Conservation (phyloP, 2,329 filamentous ascomycete genomes). For the Ambrosiella xylebori region DNA sequence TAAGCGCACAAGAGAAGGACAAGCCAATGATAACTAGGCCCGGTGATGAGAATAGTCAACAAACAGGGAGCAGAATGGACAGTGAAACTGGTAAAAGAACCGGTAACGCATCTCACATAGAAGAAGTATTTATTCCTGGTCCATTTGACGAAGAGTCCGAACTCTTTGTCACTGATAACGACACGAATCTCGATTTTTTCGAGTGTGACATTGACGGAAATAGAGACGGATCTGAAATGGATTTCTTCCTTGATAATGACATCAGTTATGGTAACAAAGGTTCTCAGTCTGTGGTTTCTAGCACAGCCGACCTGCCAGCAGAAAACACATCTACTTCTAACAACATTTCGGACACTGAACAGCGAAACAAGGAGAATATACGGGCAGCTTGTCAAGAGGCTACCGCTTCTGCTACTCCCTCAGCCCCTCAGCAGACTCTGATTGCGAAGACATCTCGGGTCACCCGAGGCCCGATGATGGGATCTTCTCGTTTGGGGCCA, state of each 20-base stretch:
- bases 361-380: neutral
- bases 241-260: neutral
- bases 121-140: neutral
- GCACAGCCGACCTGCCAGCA: too few species aligned
- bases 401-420: neutral
- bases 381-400: neutral
- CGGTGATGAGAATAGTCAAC: too few species aligned
- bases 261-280: neutral
- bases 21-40: too few species aligned
- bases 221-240: neutral
- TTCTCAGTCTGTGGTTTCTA: too few species aligned
- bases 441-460: neutral
- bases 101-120: too few species aligned
- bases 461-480: neutral
- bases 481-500: neutral
- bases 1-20: too few species aligned
- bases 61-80: too few species aligned
- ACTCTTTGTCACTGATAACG: neutral
- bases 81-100: too few species aligned
- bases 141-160: neutral
- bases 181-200: neutral
- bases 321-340: too few species aligned
- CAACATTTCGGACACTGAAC: too few species aligned
- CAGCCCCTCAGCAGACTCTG: neutral
- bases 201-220: neutral